Evolutionary conservation across 805 yeast species (phyloP), one percentile per base, ranked within the genome.

Genomic region (Wickerhamiella brachini): DNA sequence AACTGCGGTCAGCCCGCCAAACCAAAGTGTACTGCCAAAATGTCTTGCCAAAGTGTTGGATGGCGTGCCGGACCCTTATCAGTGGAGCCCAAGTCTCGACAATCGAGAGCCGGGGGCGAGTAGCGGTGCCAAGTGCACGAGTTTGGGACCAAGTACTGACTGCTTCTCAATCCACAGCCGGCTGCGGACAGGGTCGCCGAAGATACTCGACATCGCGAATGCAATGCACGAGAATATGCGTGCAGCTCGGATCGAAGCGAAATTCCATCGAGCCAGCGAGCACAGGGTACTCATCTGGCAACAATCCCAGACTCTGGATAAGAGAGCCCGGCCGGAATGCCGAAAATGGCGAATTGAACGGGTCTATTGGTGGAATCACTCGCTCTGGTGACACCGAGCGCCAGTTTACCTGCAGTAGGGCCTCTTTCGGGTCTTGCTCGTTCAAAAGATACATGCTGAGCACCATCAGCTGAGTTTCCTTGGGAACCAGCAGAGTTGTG

Each of bases 201-300:
- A 64, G 52, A 51, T 65, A 65, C 54, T 66, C 68, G 21, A 66
- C 59, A 49, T 65, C 60, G n/a, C 64, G 58, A 43, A 66, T 56
- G 8, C 64, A 57, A 44, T 66, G 67, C 34, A 56, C 55, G 21
- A 54, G 42, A 15, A 66, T 56, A 10, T 38, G 34, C n/a, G 54
- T 51, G 57, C 68, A 63, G 22, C 52, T 54, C 6, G 48, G 29
- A 43, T 52, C 58, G 49, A 66, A 61, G 24, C 59, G 62, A 47
- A 65, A 66, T 57, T 65, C 68, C 49, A 66, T 65, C 37, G 63
- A 57, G n/a, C 69, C 69, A 13, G 65, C 63, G 23, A 66, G 53
- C 18, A 65, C 62, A 3, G 68, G 68, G 53, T 59, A 63, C 55
- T 65, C 69, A 41, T 60, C 60, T 1, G 68, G 66, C n/a, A 59